Evolutionary conservation across 257 asterid species (phyloP).

Genomic region (Solanum ossicruentum): DNA sequence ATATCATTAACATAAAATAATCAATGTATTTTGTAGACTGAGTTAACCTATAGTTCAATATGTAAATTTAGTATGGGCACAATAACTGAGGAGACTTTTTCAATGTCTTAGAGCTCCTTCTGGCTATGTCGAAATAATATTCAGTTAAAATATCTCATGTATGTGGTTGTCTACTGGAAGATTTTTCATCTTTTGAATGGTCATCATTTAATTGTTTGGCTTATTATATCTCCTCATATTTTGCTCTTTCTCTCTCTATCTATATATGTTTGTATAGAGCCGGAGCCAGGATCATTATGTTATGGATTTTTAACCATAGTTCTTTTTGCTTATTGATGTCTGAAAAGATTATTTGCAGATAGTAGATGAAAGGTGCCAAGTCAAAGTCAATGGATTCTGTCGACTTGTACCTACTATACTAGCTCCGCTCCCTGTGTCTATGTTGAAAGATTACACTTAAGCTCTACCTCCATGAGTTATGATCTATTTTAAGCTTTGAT

Average conservation of each 20-base stretch:
- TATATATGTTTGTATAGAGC: not conserved
- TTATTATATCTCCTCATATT: not conserved
- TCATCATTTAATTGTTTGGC: not conserved
- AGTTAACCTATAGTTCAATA: not conserved
- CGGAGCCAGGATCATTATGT: not conserved
- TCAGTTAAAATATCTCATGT: not conserved
- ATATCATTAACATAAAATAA: not conserved
- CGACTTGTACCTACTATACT: not conserved
- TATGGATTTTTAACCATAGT: not conserved
- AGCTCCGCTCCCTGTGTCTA: not conserved
- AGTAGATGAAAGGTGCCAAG: not conserved
- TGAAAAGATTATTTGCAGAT: not conserved
- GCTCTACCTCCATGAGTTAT: not conserved
- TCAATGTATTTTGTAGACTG: not conserved
- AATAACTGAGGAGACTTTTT: not conserved
- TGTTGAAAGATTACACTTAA: not conserved
- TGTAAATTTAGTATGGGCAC: not conserved
- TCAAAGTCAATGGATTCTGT: accelerated
- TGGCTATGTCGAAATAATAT: not conserved
- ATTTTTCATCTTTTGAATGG: not conserved
- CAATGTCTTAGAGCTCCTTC: not conserved
- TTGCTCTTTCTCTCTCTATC: not conserved
- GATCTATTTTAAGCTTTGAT: not conserved
- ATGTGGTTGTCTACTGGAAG: not conserved
- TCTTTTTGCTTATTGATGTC: not conserved